Evolutionary conservation across 352 stramenopile species (phyloP), one percentile per base, ranked within the genome.

Genomic region (Pseudoperonospora humuli): DNA sequence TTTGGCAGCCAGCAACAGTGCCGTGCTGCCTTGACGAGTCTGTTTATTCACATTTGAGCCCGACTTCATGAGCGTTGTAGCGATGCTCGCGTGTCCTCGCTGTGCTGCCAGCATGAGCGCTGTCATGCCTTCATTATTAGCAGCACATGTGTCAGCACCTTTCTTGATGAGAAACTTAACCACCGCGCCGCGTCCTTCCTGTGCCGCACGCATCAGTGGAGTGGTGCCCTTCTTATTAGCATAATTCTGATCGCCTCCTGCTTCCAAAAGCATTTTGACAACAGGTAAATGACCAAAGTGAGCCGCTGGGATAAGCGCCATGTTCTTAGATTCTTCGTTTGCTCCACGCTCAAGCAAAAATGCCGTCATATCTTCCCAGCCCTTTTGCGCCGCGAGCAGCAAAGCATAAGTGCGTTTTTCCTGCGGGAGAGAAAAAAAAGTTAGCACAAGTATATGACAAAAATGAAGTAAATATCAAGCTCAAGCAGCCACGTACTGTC

Each of bases 51-150:
- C 82, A n/a, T 91, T 69, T 1, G 82, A 90, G 1, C 82, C 82
- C 1, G 82, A 75, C 8, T 77, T 70, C 54, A 93, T 86, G 11
- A 93, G 52, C 23, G 76, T 85, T 5, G 78, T 87, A 11, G 79
- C 79, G 19, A 93, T 93, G 15, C 59, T 65, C 1, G 82, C 82
- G 43, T 93, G 82, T 1, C 82, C 82, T 10, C 82, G 73, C 54
- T 93, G 82, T 1, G 82, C 76, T 19, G 82, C 82, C 7, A 93
- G 51, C 82, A 93, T 93, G 8, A 93, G 49, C 17, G 82, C 78
- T 21, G 82, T 93, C 82, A 93, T 93, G 20, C 79, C 79, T 71
- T 93, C 82, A 39, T 89, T 92, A 28, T 93, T 93, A 2, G 78
- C 66, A 3, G 77, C 75, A 34, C 74, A 90, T 11, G 79, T 70